Evolutionary conservation across 2,329 filamentous ascomycete genomes (phyloP), one percentile per base, ranked within the genome.

Genomic region (Fusarium penzigii): DNA sequence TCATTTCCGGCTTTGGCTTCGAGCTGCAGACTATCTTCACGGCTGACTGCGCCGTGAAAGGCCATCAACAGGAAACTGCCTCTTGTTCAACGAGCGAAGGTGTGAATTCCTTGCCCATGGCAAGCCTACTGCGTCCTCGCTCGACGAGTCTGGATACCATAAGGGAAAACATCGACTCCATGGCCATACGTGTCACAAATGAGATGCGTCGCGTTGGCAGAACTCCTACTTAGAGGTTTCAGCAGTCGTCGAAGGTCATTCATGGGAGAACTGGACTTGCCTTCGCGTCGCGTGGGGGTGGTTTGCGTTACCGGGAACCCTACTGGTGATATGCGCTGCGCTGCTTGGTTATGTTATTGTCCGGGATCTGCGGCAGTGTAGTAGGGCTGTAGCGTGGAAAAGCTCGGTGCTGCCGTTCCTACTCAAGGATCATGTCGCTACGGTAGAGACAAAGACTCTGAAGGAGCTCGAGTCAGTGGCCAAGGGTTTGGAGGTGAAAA

Each of bases 121-220:
- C 43, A 2, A 44, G 40, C 36, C 41, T 54, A 8, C 36, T 54
- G 29, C 48, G 40, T 12, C 32, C 32, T 17, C 45, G 39, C 14
- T 40, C 20, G 5, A 49, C 49, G 11, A 52, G 16, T 16, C 32
- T 55, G 14, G 42, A 52, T 17, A 46, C 46, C 5, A 52, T 52
- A 5, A 49, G 42, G 20, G 49, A 52, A 25, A 43, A 52, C 17
- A 14, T 55, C 14, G 49, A 46, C n/a, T 55, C 52, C 8, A 42
- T 52, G 45, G 42, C 52, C 11, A 29, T 52, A 34, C 34, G 52
- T 13, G 36, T 49, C 16, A 52, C 52, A 3, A 43, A 39, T 7
- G 45, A 55, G 39, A 46, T 55, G 14, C 45, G 49, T 7, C 48
- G 41, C 5, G 42, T 20, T 16, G 48, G 48, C 9, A 29, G 29